These are phyloP conservation scores for Letharia columbiana DNA, from an alignment of 495 filamentous ascomycete genomes.

Conservation along the genomic window DNA sequence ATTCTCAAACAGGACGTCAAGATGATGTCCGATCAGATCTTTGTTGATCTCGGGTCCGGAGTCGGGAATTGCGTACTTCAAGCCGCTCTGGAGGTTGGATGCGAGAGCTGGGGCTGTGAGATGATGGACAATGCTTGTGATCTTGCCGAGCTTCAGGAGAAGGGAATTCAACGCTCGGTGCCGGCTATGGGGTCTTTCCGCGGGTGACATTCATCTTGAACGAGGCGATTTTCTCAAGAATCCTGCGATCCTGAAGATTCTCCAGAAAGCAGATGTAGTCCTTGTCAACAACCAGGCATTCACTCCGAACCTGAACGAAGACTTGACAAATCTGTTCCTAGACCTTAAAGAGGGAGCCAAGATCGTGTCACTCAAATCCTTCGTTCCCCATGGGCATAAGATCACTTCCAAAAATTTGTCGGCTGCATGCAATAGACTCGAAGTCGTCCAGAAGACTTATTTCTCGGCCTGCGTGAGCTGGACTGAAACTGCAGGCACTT, in stretches of 20 bases:
- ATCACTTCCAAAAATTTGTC: constrained; percentile 60
- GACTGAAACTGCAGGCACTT: constrained; percentile 75
- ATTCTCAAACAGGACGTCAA: constrained; percentile 68
- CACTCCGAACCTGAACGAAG: constrained; percentile 72
- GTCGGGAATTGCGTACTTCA: constrained; percentile 94
- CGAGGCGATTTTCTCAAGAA: constrained; percentile 78
- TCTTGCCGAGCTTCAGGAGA: constrained; percentile 74
- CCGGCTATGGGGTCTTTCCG: constrained; percentile 76
- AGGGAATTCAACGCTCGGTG: constrained; percentile 79
- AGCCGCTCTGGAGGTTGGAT: constrained; percentile 86
- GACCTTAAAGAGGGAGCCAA: constrained; percentile 88
- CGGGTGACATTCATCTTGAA: constrained; percentile 71
- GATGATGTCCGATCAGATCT: constrained; percentile 70
- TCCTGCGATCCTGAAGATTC: constrained; percentile 54
- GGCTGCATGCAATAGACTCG: constrained; percentile 68
- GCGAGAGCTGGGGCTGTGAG: constrained; percentile 93
- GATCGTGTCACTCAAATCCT: constrained; percentile 77
- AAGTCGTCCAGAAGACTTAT: constrained; percentile 67
- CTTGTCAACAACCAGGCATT: constrained; percentile 98
- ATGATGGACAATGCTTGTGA: constrained; percentile 83
- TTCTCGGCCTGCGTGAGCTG: constrained; percentile 83
- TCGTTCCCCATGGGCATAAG: constrained; percentile 62
- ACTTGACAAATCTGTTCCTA: constrained; percentile 80
- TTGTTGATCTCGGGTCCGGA: constrained; percentile 89
- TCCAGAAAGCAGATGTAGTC: constrained; percentile 82